Evolutionary conservation across 768 basidiomycete species (phyloP).

Genomic region (Suillus variegatus): DNA sequence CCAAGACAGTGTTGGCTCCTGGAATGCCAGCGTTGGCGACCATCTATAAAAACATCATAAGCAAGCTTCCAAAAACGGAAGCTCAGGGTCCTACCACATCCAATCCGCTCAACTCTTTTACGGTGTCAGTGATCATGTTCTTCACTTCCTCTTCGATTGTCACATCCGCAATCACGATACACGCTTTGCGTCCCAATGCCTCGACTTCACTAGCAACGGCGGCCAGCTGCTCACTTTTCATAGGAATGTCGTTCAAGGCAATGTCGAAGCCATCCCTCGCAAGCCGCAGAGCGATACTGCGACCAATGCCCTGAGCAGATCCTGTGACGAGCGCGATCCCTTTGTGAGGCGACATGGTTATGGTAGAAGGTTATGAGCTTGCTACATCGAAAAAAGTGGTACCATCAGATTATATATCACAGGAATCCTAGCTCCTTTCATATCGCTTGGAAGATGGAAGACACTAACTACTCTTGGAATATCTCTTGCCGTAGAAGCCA

Average conservation of each 20-base stretch:
- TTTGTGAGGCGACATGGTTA: constrained; percentile 12
- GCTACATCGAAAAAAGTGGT: neutral
- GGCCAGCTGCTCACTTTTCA: constrained; percentile 10
- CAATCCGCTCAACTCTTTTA: constrained; percentile 12
- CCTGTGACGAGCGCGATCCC: constrained; percentile 28
- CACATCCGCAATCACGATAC: constrained; percentile 13
- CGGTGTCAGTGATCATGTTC: constrained; percentile 15
- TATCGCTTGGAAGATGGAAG: neutral
- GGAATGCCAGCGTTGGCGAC: constrained; percentile 22
- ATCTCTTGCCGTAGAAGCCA: neutral
- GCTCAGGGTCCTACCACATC: constrained; percentile 15
- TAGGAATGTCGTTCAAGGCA: constrained; percentile 25
- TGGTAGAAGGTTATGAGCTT: neutral
- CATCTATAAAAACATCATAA: constrained; percentile 15
- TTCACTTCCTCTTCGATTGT: constrained; percentile 18
- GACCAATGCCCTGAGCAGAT: constrained; percentile 26
- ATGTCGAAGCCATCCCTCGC: constrained; percentile 30
- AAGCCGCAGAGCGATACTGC: constrained; percentile 27
- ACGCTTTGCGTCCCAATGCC: constrained; percentile 9
- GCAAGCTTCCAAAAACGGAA: neutral
- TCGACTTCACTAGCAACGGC: constrained; percentile 15
- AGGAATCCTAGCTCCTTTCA: neutral
- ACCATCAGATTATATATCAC: neutral
- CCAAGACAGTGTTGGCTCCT: neutral
- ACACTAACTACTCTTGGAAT: constrained; percentile 5